Evolutionary conservation across 345 rosid species (phyloP).

Genomic region (Iberis pinnata): DNA sequence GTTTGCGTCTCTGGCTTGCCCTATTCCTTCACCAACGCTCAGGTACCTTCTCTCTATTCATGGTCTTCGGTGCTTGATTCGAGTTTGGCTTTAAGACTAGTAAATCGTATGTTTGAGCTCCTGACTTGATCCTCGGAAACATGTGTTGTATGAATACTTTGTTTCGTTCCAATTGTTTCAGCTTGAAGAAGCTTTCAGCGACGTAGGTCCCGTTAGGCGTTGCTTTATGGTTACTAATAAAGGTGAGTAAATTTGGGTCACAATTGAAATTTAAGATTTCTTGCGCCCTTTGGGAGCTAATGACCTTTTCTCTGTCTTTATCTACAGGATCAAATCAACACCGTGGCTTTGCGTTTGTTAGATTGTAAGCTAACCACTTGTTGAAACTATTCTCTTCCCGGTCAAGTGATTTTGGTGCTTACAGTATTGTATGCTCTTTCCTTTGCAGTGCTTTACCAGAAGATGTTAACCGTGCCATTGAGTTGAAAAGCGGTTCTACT

Average conservation of each 20-base stretch:
- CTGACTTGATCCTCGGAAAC: too few relatives aligned
- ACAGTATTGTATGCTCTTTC: too few relatives aligned
- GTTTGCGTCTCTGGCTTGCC: slow-evolving; percentile 79
- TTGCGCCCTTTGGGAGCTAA: too few relatives aligned
- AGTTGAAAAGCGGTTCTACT: slow-evolving; percentile 55
- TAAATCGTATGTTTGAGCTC: neutral
- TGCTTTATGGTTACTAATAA: slow-evolving; percentile 82
- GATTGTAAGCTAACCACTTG: slow-evolving; percentile 50
- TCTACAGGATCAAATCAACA: slow-evolving; percentile 67
- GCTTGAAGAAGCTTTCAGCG: slow-evolving; percentile 87
- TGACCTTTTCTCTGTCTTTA: slow-evolving; percentile 8
- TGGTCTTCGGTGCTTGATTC: neutral
- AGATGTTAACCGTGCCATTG: slow-evolving; percentile 76
- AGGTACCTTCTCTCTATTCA: slow-evolving; percentile 36
- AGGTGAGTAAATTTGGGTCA: too few relatives aligned
- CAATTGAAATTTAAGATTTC: too few relatives aligned
- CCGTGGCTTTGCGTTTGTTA: slow-evolving; percentile 73
- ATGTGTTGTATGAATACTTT: too few relatives aligned
- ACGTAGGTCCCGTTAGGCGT: slow-evolving; percentile 87
- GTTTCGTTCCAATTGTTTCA: slow-evolving; percentile 22
- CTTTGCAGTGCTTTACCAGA: slow-evolving; percentile 69
- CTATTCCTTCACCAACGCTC: slow-evolving; percentile 71
- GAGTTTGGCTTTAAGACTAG: neutral
- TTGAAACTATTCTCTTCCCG: neutral
- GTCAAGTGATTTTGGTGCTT: too few relatives aligned